Conservation (phyloP, 306 rosid species). For the Sicyos edulis region DNA sequence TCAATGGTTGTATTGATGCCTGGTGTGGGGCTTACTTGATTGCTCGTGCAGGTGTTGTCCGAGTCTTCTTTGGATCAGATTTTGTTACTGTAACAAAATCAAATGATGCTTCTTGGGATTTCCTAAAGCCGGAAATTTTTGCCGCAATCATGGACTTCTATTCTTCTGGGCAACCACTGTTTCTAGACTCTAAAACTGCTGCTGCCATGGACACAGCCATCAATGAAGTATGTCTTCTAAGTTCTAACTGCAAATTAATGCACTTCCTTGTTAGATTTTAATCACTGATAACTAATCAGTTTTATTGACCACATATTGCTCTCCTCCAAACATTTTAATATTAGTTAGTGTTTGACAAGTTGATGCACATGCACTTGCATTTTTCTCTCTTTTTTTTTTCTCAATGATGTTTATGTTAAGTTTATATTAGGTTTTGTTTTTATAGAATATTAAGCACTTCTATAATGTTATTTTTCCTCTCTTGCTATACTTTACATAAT, state of each 20-base stretch:
- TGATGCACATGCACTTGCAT: no score
- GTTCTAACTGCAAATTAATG: background rate
- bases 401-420: no score
- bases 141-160: conserved; percentile 93
- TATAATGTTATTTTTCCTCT: no score
- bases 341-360: no score
- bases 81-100: conserved; percentile 87
- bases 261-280: background rate
- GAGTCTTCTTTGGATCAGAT: conserved; percentile 92
- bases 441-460: no score
- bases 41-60: conserved; percentile 43
- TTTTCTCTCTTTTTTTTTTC: no score
- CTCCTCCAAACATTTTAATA: no score
- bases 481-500: no score
- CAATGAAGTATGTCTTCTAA: conserved; percentile 42
- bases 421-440: no score
- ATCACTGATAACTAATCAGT: background rate
- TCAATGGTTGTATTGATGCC: background rate
- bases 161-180: conserved; percentile 80
- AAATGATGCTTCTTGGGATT: conserved; percentile 73
- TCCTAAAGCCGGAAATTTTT: conserved; percentile 81
- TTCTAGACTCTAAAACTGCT: conserved; percentile 68
- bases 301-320: background rate
- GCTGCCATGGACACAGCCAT: conserved; percentile 89
- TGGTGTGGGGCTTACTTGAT: background rate